Evolutionary conservation across 1,139 yeast genomes (phyloP), one percentile per base, ranked within the genome.

Genomic region (Yamadazyma mexicana): DNA sequence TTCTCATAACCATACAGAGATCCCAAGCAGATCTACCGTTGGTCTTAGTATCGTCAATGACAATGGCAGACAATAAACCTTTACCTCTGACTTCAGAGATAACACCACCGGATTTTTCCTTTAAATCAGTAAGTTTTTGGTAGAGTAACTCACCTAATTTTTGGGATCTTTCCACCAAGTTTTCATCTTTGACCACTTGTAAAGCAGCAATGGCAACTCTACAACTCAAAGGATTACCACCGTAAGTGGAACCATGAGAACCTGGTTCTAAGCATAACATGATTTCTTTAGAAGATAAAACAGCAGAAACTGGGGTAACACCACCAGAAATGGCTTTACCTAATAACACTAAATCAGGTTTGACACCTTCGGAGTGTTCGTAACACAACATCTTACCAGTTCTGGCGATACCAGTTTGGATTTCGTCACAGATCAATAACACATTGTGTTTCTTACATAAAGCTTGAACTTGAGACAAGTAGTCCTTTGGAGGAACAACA

Each of bases 301-400:
- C 96, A 17, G 94, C 95, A 35, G 95, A 85, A 17, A 89, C 95
- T 23, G 98, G 97, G 48, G 87, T 64, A 33, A 89, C 91, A 65
- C 98, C 98, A 44, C 98, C 98, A 31, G 95, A 84, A 50, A 91
- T 80, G 46, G 98, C 98, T 70, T 91, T 91, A 56, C 98, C 98
- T 52, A 91, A 77, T 38, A 89, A 70, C 14, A 92, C 81, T 48
- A 91, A 72, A 65, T 91, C 98, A 38, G 98, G 98, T 54, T 75
- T 78, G 51, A 89, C 87, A 49, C 77, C 78, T 51, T 69, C 69
- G 47, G 84, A 83, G 68, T 92, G 97, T 68, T 91, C 95, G 66
- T 83, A 83, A 62, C 96, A 88, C 48, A 91, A 76, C 78, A 91
- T 77, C 70, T 87, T 87, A 57, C 98, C 98, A 27, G 98, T 92